These are phyloP conservation scores for Lepraria neglecta DNA, from an alignment of 495 filamentous ascomycete genomes.

Conservation along the genomic window DNA sequence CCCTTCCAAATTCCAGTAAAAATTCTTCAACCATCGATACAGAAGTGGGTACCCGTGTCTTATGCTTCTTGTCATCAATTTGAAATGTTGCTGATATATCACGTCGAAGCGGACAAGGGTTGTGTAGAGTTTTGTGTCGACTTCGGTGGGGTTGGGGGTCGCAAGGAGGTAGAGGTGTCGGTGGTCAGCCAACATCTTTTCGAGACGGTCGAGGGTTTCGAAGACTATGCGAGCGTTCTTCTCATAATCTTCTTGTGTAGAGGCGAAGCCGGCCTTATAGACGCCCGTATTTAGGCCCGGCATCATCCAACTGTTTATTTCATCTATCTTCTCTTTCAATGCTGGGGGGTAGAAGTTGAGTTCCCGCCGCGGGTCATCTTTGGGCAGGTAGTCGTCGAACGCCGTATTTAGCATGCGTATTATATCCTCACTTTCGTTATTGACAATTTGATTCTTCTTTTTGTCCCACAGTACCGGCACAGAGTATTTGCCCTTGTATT, in stretches of 20 bases:
- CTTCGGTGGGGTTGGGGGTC: slow-evolving; percentile 39
- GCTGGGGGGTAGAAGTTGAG: slow-evolving; percentile 44
- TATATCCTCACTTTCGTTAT: slow-evolving; percentile 50
- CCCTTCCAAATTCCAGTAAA: slow-evolving; percentile 47
- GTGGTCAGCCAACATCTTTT: slow-evolving; percentile 39
- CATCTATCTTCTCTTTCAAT: slow-evolving; percentile 41
- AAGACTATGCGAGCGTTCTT: slow-evolving; percentile 42
- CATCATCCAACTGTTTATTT: slow-evolving; percentile 41
- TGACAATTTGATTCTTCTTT: slow-evolving; percentile 42
- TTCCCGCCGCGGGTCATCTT: slow-evolving; percentile 25
- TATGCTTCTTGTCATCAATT: slow-evolving; percentile 50
- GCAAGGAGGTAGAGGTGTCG: slow-evolving; percentile 46
- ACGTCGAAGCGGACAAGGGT: slow-evolving; percentile 47
- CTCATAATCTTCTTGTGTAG: slow-evolving; percentile 43
- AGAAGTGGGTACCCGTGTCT: slow-evolving; percentile 48
- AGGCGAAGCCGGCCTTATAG: slow-evolving; percentile 51
- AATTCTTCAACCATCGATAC: slow-evolving; percentile 45
- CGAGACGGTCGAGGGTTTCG: slow-evolving; percentile 47
- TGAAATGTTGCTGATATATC: slow-evolving; percentile 53
- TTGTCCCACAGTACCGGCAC: slow-evolving; percentile 55
- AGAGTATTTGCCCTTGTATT: slow-evolving; percentile 48
- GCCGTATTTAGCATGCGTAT: slow-evolving; percentile 45
- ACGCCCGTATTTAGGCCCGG: slow-evolving; percentile 45
- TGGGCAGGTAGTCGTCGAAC: slow-evolving; percentile 40
- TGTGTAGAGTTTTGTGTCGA: slow-evolving; percentile 46